phyloP scores from a whole-genome alignment of 2,329 filamentous ascomycete species.

The Phialophora macrospora region DNA sequence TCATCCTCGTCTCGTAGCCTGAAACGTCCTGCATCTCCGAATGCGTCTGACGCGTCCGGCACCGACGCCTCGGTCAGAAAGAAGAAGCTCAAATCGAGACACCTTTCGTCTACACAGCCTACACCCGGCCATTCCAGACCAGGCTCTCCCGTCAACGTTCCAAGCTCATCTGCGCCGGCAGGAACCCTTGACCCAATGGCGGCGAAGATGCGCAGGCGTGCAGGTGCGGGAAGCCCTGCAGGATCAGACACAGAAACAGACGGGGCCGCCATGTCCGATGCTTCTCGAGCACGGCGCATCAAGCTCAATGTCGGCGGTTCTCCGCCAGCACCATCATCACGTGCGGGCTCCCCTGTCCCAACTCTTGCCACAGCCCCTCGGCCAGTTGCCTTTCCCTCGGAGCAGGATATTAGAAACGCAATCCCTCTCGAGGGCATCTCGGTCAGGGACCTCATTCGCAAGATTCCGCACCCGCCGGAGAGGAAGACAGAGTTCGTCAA shows the following conservation, averaged over 20 bases:
- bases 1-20: constrained; percentile 61
- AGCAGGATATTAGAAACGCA: constrained; percentile 53
- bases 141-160: constrained; percentile 34
- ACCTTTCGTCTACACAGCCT: constrained; percentile 54
- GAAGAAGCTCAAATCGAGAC: constrained; percentile 78
- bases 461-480: constrained; percentile 31
- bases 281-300: constrained; percentile 28
- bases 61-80: constrained; percentile 71
- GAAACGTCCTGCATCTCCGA: constrained; percentile 85
- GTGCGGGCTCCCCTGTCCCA: constrained; percentile 65
- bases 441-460: constrained; percentile 50
- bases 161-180: constrained; percentile 27
- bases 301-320: constrained; percentile 37
- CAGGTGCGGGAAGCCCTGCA: constrained; percentile 13
- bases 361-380: constrained; percentile 21
- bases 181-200: constrained; percentile 20
- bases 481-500: constrained; percentile 28
- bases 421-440: constrained; percentile 54
- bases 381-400: constrained; percentile 47
- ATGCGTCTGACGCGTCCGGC: constrained; percentile 86
- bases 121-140: constrained; percentile 49
- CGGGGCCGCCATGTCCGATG: constrained; percentile 36
- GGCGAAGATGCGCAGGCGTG: constrained; percentile 24
- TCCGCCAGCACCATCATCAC: constrained; percentile 52
- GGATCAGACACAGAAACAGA: constrained; percentile 37